These are phyloP conservation scores for Ceriops tagal DNA, from an alignment of 345 rosid species.

Conservation along the genomic window DNA sequence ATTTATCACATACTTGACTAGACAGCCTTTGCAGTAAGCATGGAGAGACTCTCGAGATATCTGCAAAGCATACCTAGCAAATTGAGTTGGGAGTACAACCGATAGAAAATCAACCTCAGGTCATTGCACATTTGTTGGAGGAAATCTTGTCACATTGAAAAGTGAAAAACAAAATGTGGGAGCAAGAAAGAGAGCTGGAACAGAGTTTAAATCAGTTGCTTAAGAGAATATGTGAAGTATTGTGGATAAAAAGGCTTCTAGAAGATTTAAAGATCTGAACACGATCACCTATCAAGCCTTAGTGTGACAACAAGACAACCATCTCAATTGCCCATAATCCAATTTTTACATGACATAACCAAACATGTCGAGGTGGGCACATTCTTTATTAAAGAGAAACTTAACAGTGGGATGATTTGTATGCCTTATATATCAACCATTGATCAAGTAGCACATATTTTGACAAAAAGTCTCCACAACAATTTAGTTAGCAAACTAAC, in stretches of 20 bases:
- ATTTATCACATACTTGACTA: background rate
- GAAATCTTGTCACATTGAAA: conserved; percentile 2
- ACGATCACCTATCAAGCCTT: background rate
- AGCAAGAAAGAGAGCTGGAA: background rate
- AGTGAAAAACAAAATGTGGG: conserved; percentile 1
- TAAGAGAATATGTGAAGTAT: background rate
- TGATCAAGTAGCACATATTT: background rate
- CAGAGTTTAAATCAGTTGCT: background rate
- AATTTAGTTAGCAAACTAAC: background rate
- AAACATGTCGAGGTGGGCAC: background rate
- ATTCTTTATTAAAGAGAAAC: background rate
- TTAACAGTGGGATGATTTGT: background rate
- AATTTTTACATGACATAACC: background rate
- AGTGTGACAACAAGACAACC: background rate
- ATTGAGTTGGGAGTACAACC: background rate
- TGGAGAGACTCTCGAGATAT: background rate
- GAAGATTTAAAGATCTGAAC: background rate
- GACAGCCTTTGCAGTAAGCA: background rate
- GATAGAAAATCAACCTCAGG: background rate
- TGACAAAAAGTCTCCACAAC: background rate
- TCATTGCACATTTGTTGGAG: background rate
- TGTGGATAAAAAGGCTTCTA: background rate
- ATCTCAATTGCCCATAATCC: background rate
- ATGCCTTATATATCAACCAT: conserved; percentile 1
- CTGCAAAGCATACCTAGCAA: background rate